phyloP scores from a whole-genome alignment of 148 eudicot species.

The Dysphania ambrosioides region DNA sequence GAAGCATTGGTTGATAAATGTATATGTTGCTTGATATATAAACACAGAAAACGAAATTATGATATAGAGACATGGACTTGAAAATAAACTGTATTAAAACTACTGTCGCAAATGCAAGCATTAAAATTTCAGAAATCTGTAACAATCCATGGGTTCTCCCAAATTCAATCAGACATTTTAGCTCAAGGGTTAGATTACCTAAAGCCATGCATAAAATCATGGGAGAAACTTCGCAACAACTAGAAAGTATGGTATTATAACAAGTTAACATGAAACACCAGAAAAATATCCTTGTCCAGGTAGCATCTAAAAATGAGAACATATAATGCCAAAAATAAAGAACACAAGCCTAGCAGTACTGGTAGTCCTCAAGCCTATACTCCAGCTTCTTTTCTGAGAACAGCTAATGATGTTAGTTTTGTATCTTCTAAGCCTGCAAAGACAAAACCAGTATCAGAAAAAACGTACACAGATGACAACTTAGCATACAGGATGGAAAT shows the following conservation, averaged over 20 bases:
- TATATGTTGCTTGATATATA: too few species aligned
- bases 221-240: conserved; percentile 7
- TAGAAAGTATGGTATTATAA: conserved; percentile 24
- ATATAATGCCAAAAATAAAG: conserved; percentile 17
- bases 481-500: background rate
- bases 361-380: conserved; percentile 26
- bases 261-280: conserved; percentile 21
- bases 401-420: conserved; percentile 12
- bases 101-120: background rate
- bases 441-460: background rate
- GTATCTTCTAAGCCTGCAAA: conserved; percentile 28
- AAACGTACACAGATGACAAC: background rate
- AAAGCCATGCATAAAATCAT: too few species aligned
- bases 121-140: background rate
- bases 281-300: conserved; percentile 21
- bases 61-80: background rate
- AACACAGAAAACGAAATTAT: background rate
- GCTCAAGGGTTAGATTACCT: background rate
- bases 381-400: conserved; percentile 29
- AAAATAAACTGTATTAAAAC: too few species aligned
- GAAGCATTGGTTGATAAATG: too few species aligned
- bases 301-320: conserved; percentile 27
- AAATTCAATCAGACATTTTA: background rate
- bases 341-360: conserved; percentile 20
- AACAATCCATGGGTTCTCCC: background rate